These are phyloP conservation scores for Diaporthe sp. DNA, from an alignment of 2,329 filamentous ascomycete species.

Conservation along the genomic window DNA sequence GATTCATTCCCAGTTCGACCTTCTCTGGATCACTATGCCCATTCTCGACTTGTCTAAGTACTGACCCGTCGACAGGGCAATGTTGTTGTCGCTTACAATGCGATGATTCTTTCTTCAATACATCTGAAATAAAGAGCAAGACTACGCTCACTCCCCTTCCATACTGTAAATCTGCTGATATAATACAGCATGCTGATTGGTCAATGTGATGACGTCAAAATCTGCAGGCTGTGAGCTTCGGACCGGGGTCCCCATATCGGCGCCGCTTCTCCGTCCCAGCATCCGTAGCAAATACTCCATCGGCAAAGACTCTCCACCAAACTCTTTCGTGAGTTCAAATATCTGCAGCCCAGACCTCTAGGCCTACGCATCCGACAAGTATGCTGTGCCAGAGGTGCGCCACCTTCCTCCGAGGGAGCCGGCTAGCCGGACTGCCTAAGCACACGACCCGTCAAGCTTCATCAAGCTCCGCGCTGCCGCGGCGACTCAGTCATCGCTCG, in stretches of 20 bases:
- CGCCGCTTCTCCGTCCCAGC: neutral
- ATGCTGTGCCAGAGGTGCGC: constrained; percentile 37
- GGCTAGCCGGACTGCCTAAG: neutral
- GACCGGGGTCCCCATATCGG: neutral
- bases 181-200: constrained; percentile 18
- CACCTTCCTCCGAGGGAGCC: constrained; percentile 24
- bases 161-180: constrained; percentile 28
- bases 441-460: constrained; percentile 9
- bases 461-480: constrained; percentile 7
- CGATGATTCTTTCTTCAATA: neutral
- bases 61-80: neutral
- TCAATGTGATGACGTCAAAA: constrained; percentile 31
- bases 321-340: neutral
- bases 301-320: constrained; percentile 6
- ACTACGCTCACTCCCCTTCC: neutral
- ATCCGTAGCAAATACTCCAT: neutral
- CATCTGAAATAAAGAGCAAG: neutral
- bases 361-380: neutral
- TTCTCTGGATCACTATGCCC: neutral
- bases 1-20: neutral
- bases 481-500: neutral
- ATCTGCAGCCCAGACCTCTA: neutral
- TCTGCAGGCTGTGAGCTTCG: neutral
- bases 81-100: neutral
- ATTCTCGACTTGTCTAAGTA: neutral